A percentile compares a stretch with the other conserved stretches of the same genome.
Conservation (phyloP, 2,329 filamentous ascomycete species). For the Phialemonium atrogriseum region DNA sequence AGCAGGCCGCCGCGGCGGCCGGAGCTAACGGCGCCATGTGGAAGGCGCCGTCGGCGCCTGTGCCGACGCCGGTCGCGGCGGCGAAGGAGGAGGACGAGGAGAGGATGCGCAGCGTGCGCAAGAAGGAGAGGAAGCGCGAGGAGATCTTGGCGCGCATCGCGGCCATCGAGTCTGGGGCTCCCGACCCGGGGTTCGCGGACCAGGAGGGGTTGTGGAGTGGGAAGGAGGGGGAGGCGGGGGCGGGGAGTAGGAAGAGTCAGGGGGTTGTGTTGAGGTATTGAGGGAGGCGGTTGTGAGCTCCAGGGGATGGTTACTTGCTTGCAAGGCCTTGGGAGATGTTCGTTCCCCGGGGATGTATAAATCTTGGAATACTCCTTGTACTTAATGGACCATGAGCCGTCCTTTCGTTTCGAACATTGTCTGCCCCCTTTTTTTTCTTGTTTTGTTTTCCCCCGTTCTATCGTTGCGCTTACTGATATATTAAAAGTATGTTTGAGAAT, state of each 20-base stretch:
- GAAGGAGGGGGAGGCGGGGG: background rate
- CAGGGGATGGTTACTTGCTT: background rate
- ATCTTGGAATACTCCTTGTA: slow-evolving; percentile 1
- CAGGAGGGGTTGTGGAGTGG: slow-evolving; percentile 11
- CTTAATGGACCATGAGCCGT: too few species aligned
- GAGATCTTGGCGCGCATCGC: slow-evolving; percentile 18
- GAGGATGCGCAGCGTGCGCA: background rate
- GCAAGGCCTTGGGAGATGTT: background rate
- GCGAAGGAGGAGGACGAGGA: background rate
- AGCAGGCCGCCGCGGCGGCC: too few species aligned
- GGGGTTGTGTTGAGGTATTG: slow-evolving; percentile 14
- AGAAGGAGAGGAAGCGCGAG: slow-evolving; percentile 9
- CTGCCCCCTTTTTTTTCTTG: background rate
- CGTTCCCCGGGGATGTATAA: background rate
- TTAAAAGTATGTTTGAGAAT: too few species aligned
- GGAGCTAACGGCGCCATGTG: background rate
- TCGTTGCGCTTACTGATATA: too few species aligned
- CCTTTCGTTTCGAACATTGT: background rate
- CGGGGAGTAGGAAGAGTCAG: slow-evolving; percentile 2
- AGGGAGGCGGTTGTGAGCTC: background rate
- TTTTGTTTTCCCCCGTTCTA: background rate
- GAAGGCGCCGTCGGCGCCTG: background rate
- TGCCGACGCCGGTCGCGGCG: background rate
- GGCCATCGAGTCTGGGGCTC: slow-evolving; percentile 15
- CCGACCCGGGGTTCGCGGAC: slow-evolving; percentile 9